phyloP scores from a whole-genome alignment of 768 basidiomycete genomes.

The Leucosporidium yakuticum region DNA sequence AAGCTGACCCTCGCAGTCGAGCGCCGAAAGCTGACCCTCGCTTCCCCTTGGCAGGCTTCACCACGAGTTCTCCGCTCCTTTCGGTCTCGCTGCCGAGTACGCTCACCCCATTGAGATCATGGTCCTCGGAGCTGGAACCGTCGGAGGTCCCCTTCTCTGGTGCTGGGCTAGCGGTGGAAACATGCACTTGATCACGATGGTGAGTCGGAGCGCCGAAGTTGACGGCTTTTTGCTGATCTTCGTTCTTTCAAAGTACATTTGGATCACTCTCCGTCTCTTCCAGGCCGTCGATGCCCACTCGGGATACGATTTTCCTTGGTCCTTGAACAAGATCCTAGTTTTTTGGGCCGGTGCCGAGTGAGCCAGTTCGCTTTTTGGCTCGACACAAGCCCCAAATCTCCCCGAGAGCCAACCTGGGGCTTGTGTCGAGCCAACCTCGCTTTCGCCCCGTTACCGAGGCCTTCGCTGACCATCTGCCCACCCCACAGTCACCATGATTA shows the following conservation, averaged over 20 bases:
- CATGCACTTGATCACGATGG: conserved; percentile 81
- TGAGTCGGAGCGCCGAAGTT: not conserved
- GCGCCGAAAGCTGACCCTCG: conserved; percentile 53
- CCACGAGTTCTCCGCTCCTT: conserved; percentile 96
- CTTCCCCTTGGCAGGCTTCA: conserved; percentile 51
- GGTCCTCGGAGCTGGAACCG: conserved; percentile 85
- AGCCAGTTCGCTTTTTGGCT: conserved; percentile 41
- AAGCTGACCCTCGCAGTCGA: conserved; percentile 92
- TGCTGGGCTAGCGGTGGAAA: conserved; percentile 48
- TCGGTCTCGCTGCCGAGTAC: conserved; percentile 94
- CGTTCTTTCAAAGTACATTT: conserved; percentile 55
- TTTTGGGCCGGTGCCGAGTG: conserved; percentile 98
- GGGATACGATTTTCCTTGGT: conserved; percentile 99
- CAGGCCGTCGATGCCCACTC: conserved; percentile 96
- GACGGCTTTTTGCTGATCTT: not conserved
- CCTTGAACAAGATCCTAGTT: conserved; percentile 78
- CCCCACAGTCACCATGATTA: conserved; percentile 35
- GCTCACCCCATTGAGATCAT: conserved; percentile 94
- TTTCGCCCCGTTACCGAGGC: not conserved
- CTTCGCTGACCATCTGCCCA: not conserved
- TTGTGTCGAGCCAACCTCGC: too few relatives aligned
- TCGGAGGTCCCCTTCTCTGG: conserved; percentile 78
- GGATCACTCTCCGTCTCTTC: conserved; percentile 89
- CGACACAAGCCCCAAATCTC: not conserved
- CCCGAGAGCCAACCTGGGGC: not conserved